These are phyloP conservation scores for Pyracantha coccinea DNA, from an alignment of 331 rosid species.

Conservation along the genomic window DNA sequence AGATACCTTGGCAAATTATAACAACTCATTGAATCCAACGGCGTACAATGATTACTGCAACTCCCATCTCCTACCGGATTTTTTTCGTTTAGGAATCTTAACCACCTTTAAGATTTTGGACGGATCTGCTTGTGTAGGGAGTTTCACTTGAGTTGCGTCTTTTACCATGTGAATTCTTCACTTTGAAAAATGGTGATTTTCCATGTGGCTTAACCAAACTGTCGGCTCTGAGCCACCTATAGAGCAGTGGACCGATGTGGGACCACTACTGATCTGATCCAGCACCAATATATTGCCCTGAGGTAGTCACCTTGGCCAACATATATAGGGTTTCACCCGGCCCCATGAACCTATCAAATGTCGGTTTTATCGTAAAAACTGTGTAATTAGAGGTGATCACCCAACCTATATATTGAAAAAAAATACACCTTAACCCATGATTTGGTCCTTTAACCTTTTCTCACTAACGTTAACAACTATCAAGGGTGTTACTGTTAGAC, in stretches of 20 bases:
- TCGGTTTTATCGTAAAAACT: not conserved
- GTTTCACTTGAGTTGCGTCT: not conserved
- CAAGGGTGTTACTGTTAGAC: too few relatives aligned
- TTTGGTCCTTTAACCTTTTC: not conserved
- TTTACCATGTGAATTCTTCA: not conserved
- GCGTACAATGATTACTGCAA: not conserved
- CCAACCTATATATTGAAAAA: not conserved
- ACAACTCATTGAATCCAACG: not conserved
- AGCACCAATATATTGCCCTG: not conserved
- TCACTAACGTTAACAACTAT: not conserved
- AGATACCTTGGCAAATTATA: not conserved
- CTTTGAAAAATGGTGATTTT: not conserved
- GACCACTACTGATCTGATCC: not conserved
- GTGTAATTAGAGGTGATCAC: not conserved
- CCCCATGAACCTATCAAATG: not conserved
- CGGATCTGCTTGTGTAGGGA: not conserved
- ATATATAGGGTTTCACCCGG: not conserved
- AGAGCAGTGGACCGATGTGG: not conserved
- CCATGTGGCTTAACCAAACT: not conserved
- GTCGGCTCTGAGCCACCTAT: not conserved
- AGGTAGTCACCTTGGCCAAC: not conserved
- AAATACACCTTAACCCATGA: too few relatives aligned
- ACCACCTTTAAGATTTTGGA: not conserved
- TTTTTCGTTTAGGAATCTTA: not conserved
- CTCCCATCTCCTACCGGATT: not conserved